A percentile compares a stretch with the other conserved stretches of the same genome.
phyloP scores from a whole-genome alignment of 2,329 filamentous ascomycete species.

The Corniculantispora saksenae region DNA sequence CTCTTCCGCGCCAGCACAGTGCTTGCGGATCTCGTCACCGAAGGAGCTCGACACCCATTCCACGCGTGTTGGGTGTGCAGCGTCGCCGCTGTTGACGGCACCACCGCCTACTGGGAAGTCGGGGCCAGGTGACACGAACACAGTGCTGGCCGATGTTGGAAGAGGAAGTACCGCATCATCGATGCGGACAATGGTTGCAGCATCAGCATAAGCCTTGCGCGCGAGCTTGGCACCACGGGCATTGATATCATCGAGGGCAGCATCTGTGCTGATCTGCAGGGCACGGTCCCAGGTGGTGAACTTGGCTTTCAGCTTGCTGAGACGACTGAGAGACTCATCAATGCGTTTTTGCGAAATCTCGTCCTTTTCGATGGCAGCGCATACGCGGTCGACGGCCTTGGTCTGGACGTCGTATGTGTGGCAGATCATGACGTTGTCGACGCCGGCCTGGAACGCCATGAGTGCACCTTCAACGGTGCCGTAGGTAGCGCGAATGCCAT shows the following conservation, averaged over 20 bases:
- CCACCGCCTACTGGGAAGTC: constrained; percentile 28
- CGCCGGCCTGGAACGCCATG: constrained; percentile 29
- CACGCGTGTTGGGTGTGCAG: constrained; percentile 26
- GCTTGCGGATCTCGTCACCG: constrained; percentile 23
- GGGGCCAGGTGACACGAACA: constrained; percentile 28
- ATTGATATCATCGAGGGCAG: constrained; percentile 22
- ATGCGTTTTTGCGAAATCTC: constrained; percentile 23
- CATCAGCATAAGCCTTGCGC: constrained; percentile 23
- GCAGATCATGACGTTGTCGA: constrained; percentile 32
- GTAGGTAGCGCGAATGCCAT: constrained; percentile 28
- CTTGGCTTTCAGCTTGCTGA: constrained; percentile 24
- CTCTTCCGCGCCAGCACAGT: constrained; percentile 21
- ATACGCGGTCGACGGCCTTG: constrained; percentile 28
- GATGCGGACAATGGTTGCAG: constrained; percentile 26
- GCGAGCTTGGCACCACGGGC: constrained; percentile 23
- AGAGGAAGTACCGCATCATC: constrained; percentile 23
- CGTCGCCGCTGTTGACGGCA: constrained; percentile 25
- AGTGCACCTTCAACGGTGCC: constrained; percentile 28
- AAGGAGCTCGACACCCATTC: constrained; percentile 29
- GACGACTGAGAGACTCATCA: constrained; percentile 24
- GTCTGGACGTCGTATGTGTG: constrained; percentile 29
- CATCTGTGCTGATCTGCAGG: constrained; percentile 16
- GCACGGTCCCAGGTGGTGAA: constrained; percentile 28
- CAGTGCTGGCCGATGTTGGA: constrained; percentile 21
- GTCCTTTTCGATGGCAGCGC: constrained; percentile 23